Evolutionary conservation across 768 basidiomycete species (phyloP), one percentile per base, ranked within the genome.

Genomic region (Lentinula detonsa): DNA sequence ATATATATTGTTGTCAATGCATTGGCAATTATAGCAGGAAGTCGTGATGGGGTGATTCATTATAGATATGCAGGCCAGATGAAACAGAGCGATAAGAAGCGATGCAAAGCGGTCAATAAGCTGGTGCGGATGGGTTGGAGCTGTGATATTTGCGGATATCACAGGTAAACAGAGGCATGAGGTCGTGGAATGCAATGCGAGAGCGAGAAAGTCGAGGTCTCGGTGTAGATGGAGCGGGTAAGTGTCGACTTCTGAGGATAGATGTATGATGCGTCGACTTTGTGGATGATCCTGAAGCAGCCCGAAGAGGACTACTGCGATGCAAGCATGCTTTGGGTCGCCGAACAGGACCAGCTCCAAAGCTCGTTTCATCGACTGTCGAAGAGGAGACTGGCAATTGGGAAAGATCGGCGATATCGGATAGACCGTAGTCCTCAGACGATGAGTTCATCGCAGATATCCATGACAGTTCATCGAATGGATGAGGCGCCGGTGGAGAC

Each of bases 391-490:
- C n/a, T 28, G 76, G 76, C n/a, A 87, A 66, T 63, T 85, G 82
- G 1, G 86, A 87, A 48, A 88, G 80, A 72, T 88, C 86, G 59
- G 86, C 86, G 62, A 87, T 81, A 65, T 88, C 84, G 68, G 76
- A 77, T 16, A 72, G 72, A 66, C 77, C 74, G 65, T 74, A 59
- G 61, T 66, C 65, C 57, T 80, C 75, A 13, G 79, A 74, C 5
- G 80, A 63, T 56, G 72, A 62, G 56, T 88, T 83, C 54, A 88
- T 73, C 7, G 81, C 76, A 28, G 85, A 76, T 57, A 87, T 85
- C 87, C 87, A 90, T 4, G 87, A 85, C 9, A 90, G 79, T 31
- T 78, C 74, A 73, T 89, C 87, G 68, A 89, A 87, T 46, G 74
- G 64, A 42, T 60, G 39, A 50, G 76, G 28, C 28, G 28, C 28